Evolutionary conservation across 768 basidiomycete genomes (phyloP).

Genomic region (Butyriboletus loyo): DNA sequence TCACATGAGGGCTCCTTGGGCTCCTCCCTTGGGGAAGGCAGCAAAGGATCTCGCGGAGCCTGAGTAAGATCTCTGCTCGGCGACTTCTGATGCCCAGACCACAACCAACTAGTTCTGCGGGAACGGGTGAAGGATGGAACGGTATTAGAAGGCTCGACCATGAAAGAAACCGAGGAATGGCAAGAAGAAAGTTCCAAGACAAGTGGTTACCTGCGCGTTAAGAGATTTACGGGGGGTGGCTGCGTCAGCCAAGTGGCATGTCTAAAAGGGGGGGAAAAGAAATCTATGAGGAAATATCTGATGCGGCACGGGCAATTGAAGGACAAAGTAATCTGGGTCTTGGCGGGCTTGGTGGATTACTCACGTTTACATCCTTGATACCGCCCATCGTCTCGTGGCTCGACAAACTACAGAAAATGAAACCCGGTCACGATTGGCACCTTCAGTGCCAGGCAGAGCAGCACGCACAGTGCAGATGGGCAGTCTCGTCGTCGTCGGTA

Average conservation of each 20-base stretch:
- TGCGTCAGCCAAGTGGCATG: conserved; percentile 25
- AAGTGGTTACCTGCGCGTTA: conserved; percentile 32
- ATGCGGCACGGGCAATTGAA: conserved; percentile 9
- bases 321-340: conserved; percentile 6
- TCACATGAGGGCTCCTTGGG: not conserved
- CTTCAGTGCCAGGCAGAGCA: not conserved
- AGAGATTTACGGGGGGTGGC: conserved; percentile 28
- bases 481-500: conserved; percentile 3
- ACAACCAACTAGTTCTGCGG: conserved; percentile 28
- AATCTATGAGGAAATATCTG: conserved; percentile 8
- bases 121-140: conserved; percentile 9
- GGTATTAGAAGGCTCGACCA: conserved; percentile 19
- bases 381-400: conserved; percentile 21
- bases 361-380: conserved; percentile 30
- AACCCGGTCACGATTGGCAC: not conserved
- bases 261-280: conserved; percentile 27
- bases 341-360: conserved; percentile 25
- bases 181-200: conserved; percentile 11
- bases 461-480: conserved; percentile 10
- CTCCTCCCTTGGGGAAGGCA: conserved; percentile 16
- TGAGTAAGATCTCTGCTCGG: conserved; percentile 15
- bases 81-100: conserved; percentile 25
- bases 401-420: not conserved
- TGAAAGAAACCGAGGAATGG: conserved; percentile 11
- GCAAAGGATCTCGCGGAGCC: conserved; percentile 15